Percentiles rank a stretch among this genome's conserved stretches.
These are phyloP conservation scores for Annulohypoxylon truncatum DNA, from an alignment of 2,329 filamentous ascomycete species.

Conservation along the genomic window DNA sequence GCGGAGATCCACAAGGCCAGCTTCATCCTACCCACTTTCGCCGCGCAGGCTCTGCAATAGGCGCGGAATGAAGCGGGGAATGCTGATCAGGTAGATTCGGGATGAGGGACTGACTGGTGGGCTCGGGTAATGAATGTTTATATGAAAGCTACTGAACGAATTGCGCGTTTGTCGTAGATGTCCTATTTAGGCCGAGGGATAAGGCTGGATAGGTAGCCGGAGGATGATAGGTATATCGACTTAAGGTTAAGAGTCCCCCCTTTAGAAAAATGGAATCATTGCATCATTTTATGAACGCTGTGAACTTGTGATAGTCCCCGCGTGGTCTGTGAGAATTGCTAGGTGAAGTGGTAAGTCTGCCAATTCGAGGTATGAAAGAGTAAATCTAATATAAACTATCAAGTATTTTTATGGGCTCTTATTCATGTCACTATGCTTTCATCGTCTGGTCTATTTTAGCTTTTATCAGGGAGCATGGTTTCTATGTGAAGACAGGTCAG, in stretches of 20 bases:
- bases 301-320: too few species aligned
- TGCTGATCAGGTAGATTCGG: not conserved
- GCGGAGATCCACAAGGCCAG: conserved; percentile 94
- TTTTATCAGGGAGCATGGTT: too few species aligned
- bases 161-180: not conserved
- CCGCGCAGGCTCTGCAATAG: conserved; percentile 78
- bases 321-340: too few species aligned
- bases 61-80: not conserved
- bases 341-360: too few species aligned
- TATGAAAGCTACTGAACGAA: not conserved
- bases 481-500: too few species aligned
- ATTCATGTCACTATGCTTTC: too few species aligned
- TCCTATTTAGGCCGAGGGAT: not conserved
- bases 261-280: not conserved
- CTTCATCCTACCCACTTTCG: conserved; percentile 94
- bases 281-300: too few species aligned
- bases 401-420: too few species aligned
- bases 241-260: not conserved
- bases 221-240: conserved; percentile 12
- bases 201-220: conserved; percentile 8
- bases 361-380: too few species aligned
- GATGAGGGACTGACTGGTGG: not conserved
- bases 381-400: too few species aligned
- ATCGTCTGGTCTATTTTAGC: too few species aligned
- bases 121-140: not conserved